A percentile compares a stretch with the other conserved stretches of the same genome.
Evolutionary conservation across 164 flowering plant genomes (phyloP).

Genomic region (Umbellularia californica): DNA sequence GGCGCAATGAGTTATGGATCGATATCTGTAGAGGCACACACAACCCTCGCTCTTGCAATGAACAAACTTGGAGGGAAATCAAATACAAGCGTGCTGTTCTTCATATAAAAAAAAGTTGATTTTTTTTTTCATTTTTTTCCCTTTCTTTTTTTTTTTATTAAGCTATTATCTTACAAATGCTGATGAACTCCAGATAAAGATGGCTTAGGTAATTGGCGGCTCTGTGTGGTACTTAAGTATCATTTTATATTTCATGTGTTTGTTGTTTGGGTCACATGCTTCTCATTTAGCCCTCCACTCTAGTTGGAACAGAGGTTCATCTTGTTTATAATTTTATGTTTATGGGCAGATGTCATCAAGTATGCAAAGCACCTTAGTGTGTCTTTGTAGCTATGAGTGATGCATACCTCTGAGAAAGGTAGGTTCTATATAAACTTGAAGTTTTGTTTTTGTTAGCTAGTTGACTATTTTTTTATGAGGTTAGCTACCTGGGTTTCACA

Average conservation of each 20-base stretch:
- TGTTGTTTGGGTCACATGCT: slow-evolving; percentile 1
- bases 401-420: slow-evolving; percentile 47
- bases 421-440: slow-evolving; percentile 32
- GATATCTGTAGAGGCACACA: slow-evolving; percentile 85
- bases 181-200: slow-evolving; percentile 93
- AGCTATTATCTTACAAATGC: slow-evolving; percentile 97
- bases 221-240: too few species aligned
- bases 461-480: slow-evolving; percentile 4
- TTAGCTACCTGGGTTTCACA: slow-evolving; percentile 23
- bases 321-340: slow-evolving; percentile 58
- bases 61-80: slow-evolving; percentile 89
- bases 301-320: slow-evolving; percentile 38
- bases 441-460: slow-evolving; percentile 11
- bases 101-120: too few species aligned
- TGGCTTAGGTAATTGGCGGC: slow-evolving; percentile 83
- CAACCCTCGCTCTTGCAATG: slow-evolving; percentile 84
- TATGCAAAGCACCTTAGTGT: slow-evolving; percentile 65
- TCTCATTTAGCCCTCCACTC: slow-evolving; percentile 20
- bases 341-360: slow-evolving; percentile 65
- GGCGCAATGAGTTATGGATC: slow-evolving; percentile 99
- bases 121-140: too few species aligned
- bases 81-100: slow-evolving; percentile 54
- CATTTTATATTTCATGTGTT: background rate
- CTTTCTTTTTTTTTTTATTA: slow-evolving; percentile 30
- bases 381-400: slow-evolving; percentile 64